Conservation (phyloP, 306 rosid genomes). For the Cucurbita ficifolia region DNA sequence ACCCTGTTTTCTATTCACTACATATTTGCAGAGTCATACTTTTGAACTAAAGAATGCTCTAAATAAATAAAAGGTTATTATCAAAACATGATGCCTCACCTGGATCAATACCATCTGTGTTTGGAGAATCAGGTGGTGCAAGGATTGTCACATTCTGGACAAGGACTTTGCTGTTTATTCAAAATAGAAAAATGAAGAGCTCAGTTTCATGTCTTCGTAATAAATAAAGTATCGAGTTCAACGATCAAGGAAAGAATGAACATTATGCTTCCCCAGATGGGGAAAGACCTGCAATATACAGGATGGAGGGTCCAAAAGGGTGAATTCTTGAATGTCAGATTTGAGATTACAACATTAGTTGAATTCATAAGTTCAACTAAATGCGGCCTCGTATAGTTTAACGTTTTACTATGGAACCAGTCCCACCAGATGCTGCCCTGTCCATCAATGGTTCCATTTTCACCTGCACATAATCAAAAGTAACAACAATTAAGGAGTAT, state of each 20-base stretch:
- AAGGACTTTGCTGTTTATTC: constrained; percentile 25
- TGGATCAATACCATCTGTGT: constrained; percentile 56
- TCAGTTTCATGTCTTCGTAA: background rate
- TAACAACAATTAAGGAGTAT: background rate
- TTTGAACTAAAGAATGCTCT: background rate
- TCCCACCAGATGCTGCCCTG: constrained; percentile 67
- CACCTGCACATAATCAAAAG: constrained; percentile 22
- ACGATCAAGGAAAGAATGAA: background rate
- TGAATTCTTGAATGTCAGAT: constrained; percentile 46
- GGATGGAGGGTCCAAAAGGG: constrained; percentile 64
- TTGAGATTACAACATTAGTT: constrained; percentile 33
- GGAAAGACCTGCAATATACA: constrained; percentile 51
- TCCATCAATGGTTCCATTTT: constrained; percentile 59
- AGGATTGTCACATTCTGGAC: constrained; percentile 32
- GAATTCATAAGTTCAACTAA: constrained; percentile 41
- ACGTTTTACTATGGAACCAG: constrained; percentile 21
- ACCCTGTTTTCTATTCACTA: background rate
- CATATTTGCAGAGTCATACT: background rate
- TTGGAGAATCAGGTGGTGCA: constrained; percentile 41
- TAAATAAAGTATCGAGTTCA: background rate
- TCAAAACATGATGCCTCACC: constrained; percentile 22
- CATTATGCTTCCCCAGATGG: background rate
- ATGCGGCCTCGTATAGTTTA: constrained; percentile 51
- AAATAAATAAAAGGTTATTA: background rate
- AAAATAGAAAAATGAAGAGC: background rate